Conservation (phyloP, 768 basidiomycete genomes). For the Epithele typhae region DNA sequence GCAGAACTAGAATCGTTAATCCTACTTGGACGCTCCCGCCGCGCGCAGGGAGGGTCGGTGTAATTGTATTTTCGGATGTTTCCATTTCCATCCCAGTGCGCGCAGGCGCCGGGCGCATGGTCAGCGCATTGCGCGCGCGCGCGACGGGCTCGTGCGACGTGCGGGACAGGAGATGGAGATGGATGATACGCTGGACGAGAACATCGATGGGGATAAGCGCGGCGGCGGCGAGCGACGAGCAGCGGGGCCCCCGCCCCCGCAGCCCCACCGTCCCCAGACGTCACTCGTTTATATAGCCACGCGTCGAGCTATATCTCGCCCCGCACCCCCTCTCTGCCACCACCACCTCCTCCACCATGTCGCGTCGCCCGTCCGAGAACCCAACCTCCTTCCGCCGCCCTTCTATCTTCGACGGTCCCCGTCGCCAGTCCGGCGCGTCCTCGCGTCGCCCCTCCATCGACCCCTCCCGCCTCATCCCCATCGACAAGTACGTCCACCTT, state of each 20-base stretch:
- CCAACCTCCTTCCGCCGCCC: conserved; percentile 14
- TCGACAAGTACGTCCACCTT: conserved; percentile 58
- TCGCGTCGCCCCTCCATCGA: conserved; percentile 75
- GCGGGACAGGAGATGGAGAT: not conserved
- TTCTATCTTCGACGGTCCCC: conserved; percentile 20
- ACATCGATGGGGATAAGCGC: conserved; percentile 1
- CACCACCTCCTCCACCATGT: conserved; percentile 11
- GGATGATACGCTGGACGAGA: not conserved
- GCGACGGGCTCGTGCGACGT: too few species aligned
- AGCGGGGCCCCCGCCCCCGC: not conserved
- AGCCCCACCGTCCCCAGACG: too few species aligned
- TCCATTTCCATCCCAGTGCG: too few species aligned
- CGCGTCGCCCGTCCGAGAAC: conserved; percentile 15
- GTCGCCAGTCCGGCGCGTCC: conserved; percentile 21
- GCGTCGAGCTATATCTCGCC: conserved; percentile 19
- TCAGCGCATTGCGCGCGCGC: too few species aligned
- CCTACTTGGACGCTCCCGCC: too few species aligned
- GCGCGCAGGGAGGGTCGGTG: too few species aligned
- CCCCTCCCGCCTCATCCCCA: conserved; percentile 68
- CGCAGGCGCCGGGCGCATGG: too few species aligned
- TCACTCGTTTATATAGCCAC: too few species aligned
- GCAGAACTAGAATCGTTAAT: too few species aligned
- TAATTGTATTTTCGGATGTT: too few species aligned
- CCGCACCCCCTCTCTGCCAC: not conserved
- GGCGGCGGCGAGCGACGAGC: not conserved